Evolutionary conservation across 1,139 yeast species (phyloP).

Genomic region (Protomyces macrosporus): DNA sequence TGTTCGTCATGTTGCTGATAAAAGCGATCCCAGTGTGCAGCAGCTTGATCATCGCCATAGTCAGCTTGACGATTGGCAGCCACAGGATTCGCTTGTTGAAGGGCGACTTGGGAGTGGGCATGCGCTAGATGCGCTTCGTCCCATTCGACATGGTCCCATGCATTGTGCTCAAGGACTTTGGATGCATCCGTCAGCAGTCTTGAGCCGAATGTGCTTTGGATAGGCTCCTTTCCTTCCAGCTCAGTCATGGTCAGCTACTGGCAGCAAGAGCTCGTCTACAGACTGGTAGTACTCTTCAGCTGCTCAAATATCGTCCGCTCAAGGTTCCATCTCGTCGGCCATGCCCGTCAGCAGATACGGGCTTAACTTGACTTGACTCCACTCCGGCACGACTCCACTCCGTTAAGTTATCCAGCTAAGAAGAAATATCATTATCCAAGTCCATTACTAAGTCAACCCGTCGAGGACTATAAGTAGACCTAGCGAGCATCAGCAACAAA

Average conservation of each 20-base stretch:
- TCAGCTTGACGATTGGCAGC: slow-evolving; percentile 38
- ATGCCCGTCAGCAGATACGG: not conserved
- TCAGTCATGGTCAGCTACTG: too few species aligned
- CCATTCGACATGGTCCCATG: slow-evolving; percentile 99
- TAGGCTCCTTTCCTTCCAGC: not conserved
- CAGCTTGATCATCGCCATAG: slow-evolving; percentile 80
- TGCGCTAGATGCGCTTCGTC: slow-evolving; percentile 78
- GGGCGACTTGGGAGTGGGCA: slow-evolving; percentile 67
- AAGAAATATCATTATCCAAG: too few species aligned
- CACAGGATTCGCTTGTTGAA: slow-evolving; percentile 79
- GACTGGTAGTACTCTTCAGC: too few species aligned
- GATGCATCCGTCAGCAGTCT: slow-evolving; percentile 66
- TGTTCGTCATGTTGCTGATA: slow-evolving; percentile 85
- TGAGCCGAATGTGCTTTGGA: slow-evolving; percentile 60
- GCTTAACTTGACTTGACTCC: too few species aligned
- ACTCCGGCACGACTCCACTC: too few species aligned
- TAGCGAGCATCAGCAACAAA: not conserved
- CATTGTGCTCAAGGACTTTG: slow-evolving; percentile 81
- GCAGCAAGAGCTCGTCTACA: too few species aligned
- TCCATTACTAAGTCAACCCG: too few species aligned
- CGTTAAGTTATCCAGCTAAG: too few species aligned
- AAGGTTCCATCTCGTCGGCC: not conserved
- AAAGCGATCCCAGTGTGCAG: slow-evolving; percentile 83
- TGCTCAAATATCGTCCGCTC: too few species aligned
- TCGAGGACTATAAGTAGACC: too few species aligned